Evolutionary conservation across 2,329 filamentous ascomycete species (phyloP).

Genomic region (Monilinia laxa): DNA sequence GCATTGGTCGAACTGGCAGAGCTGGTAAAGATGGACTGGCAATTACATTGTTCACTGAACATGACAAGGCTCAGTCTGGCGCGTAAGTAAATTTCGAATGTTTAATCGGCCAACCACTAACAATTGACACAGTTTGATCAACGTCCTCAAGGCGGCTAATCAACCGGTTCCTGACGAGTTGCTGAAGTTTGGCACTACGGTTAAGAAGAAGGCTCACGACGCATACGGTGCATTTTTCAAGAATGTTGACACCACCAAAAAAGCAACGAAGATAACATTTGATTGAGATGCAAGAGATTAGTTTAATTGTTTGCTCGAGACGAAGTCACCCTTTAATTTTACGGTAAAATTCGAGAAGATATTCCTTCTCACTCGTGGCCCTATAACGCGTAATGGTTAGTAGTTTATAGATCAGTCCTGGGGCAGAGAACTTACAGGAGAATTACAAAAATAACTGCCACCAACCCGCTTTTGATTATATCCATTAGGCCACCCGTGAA

Average conservation of each 20-base stretch:
- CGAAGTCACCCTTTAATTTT: slow-evolving; percentile 43
- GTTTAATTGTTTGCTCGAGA: slow-evolving; percentile 13
- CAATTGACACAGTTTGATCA: slow-evolving; percentile 67
- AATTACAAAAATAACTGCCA: slow-evolving; percentile 53
- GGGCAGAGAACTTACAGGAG: slow-evolving; percentile 54
- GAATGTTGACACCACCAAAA: slow-evolving; percentile 78
- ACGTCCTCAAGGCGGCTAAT: slow-evolving; percentile 89
- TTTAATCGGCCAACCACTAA: slow-evolving; percentile 32
- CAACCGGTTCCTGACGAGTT: slow-evolving; percentile 88
- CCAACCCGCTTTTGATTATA: slow-evolving; percentile 48
- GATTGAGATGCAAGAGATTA: slow-evolving; percentile 49
- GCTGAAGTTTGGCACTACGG: slow-evolving; percentile 93
- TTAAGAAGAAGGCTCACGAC: slow-evolving; percentile 98
- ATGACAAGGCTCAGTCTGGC: slow-evolving; percentile 89
- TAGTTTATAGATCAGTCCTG: slow-evolving; percentile 4
- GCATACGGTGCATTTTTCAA: slow-evolving; percentile 96
- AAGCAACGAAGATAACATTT: slow-evolving; percentile 90
- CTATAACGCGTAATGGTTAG: slow-evolving; percentile 42
- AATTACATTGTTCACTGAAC: slow-evolving; percentile 91
- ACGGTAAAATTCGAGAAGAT: slow-evolving; percentile 52
- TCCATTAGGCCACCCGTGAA: slow-evolving; percentile 39
- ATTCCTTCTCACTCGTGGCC: slow-evolving; percentile 53
- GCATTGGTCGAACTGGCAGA: slow-evolving; percentile 91
- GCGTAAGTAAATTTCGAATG: slow-evolving; percentile 58
- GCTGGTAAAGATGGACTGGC: slow-evolving; percentile 86